Evolutionary conservation across 164 flowering plant species (phyloP).

Genomic region (Taxillus chinensis): DNA sequence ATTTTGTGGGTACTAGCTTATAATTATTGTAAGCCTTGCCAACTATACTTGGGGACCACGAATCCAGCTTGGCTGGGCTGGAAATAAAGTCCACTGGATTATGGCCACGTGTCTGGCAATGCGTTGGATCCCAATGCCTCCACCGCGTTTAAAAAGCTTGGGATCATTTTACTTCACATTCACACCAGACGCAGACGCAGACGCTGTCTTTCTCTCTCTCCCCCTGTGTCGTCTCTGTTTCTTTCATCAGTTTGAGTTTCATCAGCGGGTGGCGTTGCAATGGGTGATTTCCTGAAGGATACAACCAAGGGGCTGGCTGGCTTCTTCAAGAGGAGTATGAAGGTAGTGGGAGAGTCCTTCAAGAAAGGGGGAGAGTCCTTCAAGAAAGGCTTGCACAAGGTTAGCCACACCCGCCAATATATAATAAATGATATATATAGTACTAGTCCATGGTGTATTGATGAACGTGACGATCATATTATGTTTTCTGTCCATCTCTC

Average conservation of each 20-base stretch:
- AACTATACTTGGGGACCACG: conserved; percentile 6
- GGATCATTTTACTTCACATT: neutral
- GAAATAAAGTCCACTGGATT: conserved; percentile 1
- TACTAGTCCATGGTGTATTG: too few relatives aligned
- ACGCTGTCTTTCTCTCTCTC: neutral
- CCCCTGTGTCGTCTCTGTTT: neutral
- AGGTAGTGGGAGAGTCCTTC: conserved; percentile 48
- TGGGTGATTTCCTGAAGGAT: conserved; percentile 35
- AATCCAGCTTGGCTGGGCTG: conserved; percentile 7
- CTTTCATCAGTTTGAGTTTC: neutral
- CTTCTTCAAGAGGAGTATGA: conserved; percentile 51
- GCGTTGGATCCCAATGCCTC: conserved; percentile 12
- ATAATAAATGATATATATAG: too few relatives aligned
- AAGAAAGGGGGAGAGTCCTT: conserved; percentile 80
- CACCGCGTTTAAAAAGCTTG: neutral
- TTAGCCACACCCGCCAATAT: too few relatives aligned
- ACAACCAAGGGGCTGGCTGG: conserved; percentile 46
- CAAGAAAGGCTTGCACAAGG: conserved; percentile 12
- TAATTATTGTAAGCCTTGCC: neutral
- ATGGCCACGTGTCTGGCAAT: conserved; percentile 14
- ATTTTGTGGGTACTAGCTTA: neutral
- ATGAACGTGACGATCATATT: too few relatives aligned
- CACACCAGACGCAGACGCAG: too few relatives aligned
- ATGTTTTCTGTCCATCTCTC: too few relatives aligned
- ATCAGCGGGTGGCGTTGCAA: conserved; percentile 43